phyloP scores from a whole-genome alignment of 2,329 filamentous ascomycete genomes.

The Alternaria solani region DNA sequence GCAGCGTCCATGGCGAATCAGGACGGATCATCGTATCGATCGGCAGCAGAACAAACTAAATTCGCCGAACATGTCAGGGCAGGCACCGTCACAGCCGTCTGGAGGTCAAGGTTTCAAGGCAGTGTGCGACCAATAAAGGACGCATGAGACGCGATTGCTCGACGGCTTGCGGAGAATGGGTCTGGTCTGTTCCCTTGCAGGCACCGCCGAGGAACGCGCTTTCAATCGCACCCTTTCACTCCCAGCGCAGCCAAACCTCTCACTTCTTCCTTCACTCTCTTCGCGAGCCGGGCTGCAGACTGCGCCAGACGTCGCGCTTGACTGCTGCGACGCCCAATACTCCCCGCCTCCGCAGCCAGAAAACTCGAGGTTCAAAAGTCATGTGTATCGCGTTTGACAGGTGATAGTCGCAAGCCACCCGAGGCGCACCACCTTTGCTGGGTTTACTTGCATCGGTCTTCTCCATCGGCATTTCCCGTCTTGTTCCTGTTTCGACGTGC shows the following conservation, averaged over 20 bases:
- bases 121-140: conserved; percentile 19
- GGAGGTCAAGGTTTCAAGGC: conserved; percentile 12
- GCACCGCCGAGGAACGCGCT: conserved; percentile 20
- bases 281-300: neutral
- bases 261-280: conserved; percentile 5
- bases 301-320: conserved; percentile 7
- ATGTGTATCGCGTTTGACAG: conserved; percentile 20
- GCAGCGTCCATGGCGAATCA: conserved; percentile 15
- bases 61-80: conserved; percentile 28
- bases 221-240: conserved; percentile 11
- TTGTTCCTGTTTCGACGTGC: conserved; percentile 18
- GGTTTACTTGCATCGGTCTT: conserved; percentile 15
- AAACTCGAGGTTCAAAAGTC: conserved; percentile 7
- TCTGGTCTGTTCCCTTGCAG: conserved; percentile 12
- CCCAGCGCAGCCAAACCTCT: conserved; percentile 9
- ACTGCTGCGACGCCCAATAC: conserved; percentile 1
- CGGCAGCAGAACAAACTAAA: conserved; percentile 12
- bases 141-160: conserved; percentile 5
- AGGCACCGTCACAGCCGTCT: conserved; percentile 20
- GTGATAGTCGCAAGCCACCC: conserved; percentile 22
- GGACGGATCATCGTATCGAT: conserved; percentile 12
- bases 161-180: conserved; percentile 9
- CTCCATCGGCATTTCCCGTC: conserved; percentile 18
- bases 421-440: conserved; percentile 18
- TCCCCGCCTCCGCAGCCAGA: neutral